Base-by-base conservation (phyloP, 75 land plant species). In the Cupressus sempervirens region DNA sequence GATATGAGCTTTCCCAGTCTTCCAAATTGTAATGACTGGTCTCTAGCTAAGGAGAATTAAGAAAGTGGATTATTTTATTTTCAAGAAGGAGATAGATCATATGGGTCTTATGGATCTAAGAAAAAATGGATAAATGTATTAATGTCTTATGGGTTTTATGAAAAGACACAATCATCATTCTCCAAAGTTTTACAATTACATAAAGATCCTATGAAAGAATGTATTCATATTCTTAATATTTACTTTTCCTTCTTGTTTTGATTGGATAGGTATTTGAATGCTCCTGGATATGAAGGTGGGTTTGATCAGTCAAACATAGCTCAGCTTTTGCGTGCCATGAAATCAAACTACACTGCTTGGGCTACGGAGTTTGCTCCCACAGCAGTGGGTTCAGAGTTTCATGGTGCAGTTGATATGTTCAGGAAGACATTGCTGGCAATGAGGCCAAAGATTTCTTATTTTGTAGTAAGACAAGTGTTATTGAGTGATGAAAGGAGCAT, bases 301-400 rank as follows among this genome's bases (percentile, higher is more conserved):
- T 93, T 56, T 16, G 4, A 56, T 13, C 23, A 56, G 15, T 4
- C 62, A 56, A 23, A 3, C 62, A 18, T 18, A 56, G 5, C 3
- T 14, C 62, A 56, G 6, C 23, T 56, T 23, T 56, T 56, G 62
- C 6, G 18, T 18, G 4, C 62, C 62, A 20, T 56, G 93, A 88
- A 92, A 86, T 87, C 89, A 40, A 93, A 95, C 85, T 95, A 89
- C 89, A 86, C 86, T 75, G 92, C 93, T 29, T 95, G 92, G 92
- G 95, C 91, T 32, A 54, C 84, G n/a, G 94, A 93, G 26, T 93
- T 87, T 84, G 96, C 95, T n/a, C 95, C 95, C 41, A 82, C 90
- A 80, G 91, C 91, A 14, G 91, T 95, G 20, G 96, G 96, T 18
- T 93, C 89, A 1, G 90, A 92, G 38, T 91, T 88, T 29, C 91